Percentiles rank a stretch among this genome's conserved stretches.
phyloP scores from a whole-genome alignment of 768 basidiomycete genomes.

The Boletus rufocinnamomeus region DNA sequence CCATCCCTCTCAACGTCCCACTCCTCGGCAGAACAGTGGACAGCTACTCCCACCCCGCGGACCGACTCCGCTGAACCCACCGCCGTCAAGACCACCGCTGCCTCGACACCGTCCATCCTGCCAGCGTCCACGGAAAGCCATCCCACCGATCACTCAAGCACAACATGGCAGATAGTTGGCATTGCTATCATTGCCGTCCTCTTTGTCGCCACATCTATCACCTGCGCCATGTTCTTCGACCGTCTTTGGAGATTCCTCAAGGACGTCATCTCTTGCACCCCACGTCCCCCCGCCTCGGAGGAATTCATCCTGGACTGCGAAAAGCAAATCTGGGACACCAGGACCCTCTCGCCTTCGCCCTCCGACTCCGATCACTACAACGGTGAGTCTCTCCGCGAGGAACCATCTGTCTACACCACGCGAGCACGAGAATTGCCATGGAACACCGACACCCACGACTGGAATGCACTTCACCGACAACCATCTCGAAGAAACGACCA shows the following conservation, averaged over 20 bases:
- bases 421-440: slow-evolving; percentile 30
- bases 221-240: slow-evolving; percentile 69
- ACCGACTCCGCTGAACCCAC: not conserved
- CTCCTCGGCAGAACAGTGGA: not conserved
- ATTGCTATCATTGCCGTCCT: slow-evolving; percentile 65
- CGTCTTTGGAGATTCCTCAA: slow-evolving; percentile 64
- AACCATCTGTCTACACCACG: not conserved
- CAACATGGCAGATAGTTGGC: slow-evolving; percentile 71
- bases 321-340: slow-evolving; percentile 56
- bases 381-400: slow-evolving; percentile 1
- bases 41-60: not conserved
- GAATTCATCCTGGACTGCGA: slow-evolving; percentile 66
- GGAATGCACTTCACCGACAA: slow-evolving; percentile 23
- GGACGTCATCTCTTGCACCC: slow-evolving; percentile 48
- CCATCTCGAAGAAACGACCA: slow-evolving; percentile 22
- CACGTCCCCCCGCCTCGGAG: slow-evolving; percentile 42
- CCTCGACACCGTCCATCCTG: slow-evolving; percentile 6
- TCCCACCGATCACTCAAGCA: slow-evolving; percentile 42
- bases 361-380: slow-evolving; percentile 2
- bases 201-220: slow-evolving; percentile 53
- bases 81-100: not conserved
- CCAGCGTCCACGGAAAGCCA: slow-evolving; percentile 12
- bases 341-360: slow-evolving; percentile 9
- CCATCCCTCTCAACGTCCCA: not conserved
- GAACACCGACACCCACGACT: slow-evolving; percentile 18